These are phyloP conservation scores for Trichoderma sp. DNA, from an alignment of 2,329 filamentous ascomycete genomes.

Conservation along the genomic window DNA sequence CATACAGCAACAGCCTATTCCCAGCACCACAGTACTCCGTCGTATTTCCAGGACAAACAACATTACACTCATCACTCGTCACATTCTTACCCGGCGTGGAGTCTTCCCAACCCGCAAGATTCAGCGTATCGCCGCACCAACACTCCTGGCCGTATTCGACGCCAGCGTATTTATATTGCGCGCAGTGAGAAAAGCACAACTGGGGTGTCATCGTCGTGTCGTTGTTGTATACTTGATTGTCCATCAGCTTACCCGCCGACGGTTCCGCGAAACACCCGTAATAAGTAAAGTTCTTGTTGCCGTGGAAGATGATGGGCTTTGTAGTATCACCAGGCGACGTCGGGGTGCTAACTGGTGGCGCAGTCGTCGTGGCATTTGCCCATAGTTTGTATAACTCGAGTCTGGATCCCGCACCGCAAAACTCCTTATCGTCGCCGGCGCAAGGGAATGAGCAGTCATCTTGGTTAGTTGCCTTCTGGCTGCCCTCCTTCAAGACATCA, in stretches of 20 bases:
- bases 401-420: slow-evolving; percentile 33
- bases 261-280: slow-evolving; percentile 38
- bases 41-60: slow-evolving; percentile 35
- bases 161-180: slow-evolving; percentile 35
- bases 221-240: slow-evolving; percentile 31
- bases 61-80: slow-evolving; percentile 31
- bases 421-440: slow-evolving; percentile 31
- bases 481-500: slow-evolving; percentile 30
- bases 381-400: slow-evolving; percentile 28
- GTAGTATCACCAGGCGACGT: slow-evolving; percentile 25
- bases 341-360: background rate
- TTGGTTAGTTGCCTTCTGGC: slow-evolving; percentile 29
- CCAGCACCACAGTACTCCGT: slow-evolving; percentile 33
- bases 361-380: background rate
- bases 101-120: slow-evolving; percentile 27
- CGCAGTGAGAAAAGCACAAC: slow-evolving; percentile 33
- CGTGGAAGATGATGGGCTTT: slow-evolving; percentile 30
- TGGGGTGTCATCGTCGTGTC: slow-evolving; percentile 34
- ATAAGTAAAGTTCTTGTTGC: slow-evolving; percentile 38
- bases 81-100: slow-evolving; percentile 31
- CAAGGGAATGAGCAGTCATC: slow-evolving; percentile 36
- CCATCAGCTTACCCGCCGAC: slow-evolving; percentile 31
- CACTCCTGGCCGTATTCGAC: slow-evolving; percentile 40
- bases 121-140: slow-evolving; percentile 36
- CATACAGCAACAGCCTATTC: slow-evolving; percentile 33